Conservation (phyloP, 306 rosid genomes). For the Trichosanthes truncata region DNA sequence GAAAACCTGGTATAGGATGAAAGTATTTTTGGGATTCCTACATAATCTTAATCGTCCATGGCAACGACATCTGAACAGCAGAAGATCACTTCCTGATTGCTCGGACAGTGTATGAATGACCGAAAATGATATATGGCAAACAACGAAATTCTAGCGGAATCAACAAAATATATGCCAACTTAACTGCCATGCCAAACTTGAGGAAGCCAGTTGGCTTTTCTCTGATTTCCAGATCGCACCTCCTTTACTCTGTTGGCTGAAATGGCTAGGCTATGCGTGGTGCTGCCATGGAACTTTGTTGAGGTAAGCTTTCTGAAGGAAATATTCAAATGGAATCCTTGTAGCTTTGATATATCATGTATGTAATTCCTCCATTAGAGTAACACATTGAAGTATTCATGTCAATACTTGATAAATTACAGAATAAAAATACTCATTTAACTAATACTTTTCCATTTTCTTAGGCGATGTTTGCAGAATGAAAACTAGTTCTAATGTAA, state of each 20-base stretch:
- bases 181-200: background rate
- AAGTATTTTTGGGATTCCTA: background rate
- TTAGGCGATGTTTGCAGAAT: background rate
- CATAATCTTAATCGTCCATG: background rate
- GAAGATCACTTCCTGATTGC: background rate
- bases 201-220: background rate
- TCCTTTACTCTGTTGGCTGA: background rate
- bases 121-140: background rate
- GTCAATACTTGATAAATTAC: background rate
- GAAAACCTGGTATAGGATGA: conserved; percentile 10
- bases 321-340: background rate
- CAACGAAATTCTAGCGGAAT: background rate
- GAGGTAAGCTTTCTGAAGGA: conserved; percentile 2
- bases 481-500: background rate
- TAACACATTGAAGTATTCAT: conserved; percentile 5
- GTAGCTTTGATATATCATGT: background rate
- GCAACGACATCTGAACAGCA: background rate
- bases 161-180: background rate
- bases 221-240: background rate
- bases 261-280: background rate
- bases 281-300: background rate
- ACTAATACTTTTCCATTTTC: background rate
- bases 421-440: background rate
- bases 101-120: background rate
- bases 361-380: background rate